These are phyloP conservation scores for Yamadazyma taylorii DNA, from an alignment of 1,139 yeast genomes.

Conservation along the genomic window DNA sequence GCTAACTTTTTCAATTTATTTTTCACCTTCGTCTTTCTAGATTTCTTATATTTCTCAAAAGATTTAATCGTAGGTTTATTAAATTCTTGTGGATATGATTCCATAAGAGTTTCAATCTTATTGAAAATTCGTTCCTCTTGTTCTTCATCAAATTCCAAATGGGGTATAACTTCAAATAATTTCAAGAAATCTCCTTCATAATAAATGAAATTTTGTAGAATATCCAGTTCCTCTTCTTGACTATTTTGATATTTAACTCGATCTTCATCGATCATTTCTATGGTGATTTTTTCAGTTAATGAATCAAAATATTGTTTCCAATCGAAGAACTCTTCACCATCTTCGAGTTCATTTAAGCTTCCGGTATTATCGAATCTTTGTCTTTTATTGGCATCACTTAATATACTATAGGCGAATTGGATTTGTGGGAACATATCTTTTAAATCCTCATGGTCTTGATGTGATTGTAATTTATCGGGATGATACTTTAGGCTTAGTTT, in stretches of 20 bases:
- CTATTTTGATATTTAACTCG: conserved; percentile 61
- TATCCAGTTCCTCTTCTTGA: conserved; percentile 66
- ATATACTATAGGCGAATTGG: conserved; percentile 73
- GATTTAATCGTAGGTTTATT: conserved; percentile 48
- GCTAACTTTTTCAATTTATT: conserved; percentile 48
- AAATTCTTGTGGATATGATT: conserved; percentile 49
- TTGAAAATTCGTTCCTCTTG: conserved; percentile 61
- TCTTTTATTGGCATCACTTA: conserved; percentile 59
- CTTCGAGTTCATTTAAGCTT: conserved; percentile 46
- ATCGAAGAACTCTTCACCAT: conserved; percentile 41
- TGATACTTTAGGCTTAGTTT: conserved; percentile 68
- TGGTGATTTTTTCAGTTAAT: conserved; percentile 61
- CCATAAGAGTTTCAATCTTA: conserved; percentile 54
- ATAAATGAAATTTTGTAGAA: conserved; percentile 55
- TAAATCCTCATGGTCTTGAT: conserved; percentile 8
- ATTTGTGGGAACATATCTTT: conserved; percentile 59
- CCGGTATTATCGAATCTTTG: conserved; percentile 70
- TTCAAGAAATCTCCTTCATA: conserved; percentile 69
- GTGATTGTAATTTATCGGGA: conserved; percentile 70
- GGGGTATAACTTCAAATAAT: conserved; percentile 75
- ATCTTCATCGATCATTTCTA: conserved; percentile 76
- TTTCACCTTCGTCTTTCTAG: conserved; percentile 45
- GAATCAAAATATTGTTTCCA: conserved; percentile 69
- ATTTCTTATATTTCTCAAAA: conserved; percentile 56
- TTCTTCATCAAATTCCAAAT: conserved; percentile 61